phyloP scores from a whole-genome alignment of 805 yeast species.

The Starmerella khaoyaiensis region DNA sequence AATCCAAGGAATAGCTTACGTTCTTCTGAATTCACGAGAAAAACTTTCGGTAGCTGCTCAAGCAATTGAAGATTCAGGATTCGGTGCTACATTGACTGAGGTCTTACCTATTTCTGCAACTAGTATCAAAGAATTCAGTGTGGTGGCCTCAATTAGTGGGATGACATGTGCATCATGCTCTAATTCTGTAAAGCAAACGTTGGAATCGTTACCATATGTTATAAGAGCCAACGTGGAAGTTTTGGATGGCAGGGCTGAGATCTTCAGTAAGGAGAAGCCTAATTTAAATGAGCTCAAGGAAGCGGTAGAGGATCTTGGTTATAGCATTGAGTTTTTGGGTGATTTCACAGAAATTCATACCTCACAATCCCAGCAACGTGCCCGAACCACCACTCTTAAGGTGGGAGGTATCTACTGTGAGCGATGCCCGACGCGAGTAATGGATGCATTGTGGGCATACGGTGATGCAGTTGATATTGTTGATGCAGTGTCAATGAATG shows the following conservation, averaged over 20 bases:
- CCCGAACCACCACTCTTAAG: slow-evolving; percentile 45
- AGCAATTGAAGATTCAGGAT: slow-evolving; percentile 36
- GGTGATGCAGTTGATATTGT: slow-evolving; percentile 48
- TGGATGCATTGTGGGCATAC: slow-evolving; percentile 36
- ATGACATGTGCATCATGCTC: slow-evolving; percentile 67
- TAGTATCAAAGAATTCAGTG: slow-evolving; percentile 29
- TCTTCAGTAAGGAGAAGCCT: slow-evolving; percentile 34
- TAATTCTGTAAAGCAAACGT: slow-evolving; percentile 37
- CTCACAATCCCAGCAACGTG: slow-evolving; percentile 35
- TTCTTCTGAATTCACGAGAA: slow-evolving; percentile 38
- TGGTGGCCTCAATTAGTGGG: slow-evolving; percentile 55
- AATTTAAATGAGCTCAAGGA: slow-evolving; percentile 35
- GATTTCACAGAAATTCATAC: slow-evolving; percentile 33
- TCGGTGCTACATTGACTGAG: slow-evolving; percentile 42
- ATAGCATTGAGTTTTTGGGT: slow-evolving; percentile 39
- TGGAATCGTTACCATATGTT: slow-evolving; percentile 38
- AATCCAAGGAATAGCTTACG: slow-evolving; percentile 41
- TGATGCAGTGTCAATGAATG: slow-evolving; percentile 40
- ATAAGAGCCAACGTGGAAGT: slow-evolving; percentile 42
- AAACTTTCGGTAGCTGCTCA: slow-evolving; percentile 37
- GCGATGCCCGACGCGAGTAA: slow-evolving; percentile 51
- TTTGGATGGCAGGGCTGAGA: slow-evolving; percentile 50
- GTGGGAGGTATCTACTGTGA: slow-evolving; percentile 59
- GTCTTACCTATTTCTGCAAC: slow-evolving; percentile 42
- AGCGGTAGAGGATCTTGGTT: slow-evolving; percentile 54